phyloP scores from a whole-genome alignment of 768 basidiomycete species.

The Collybia mongolica region DNA sequence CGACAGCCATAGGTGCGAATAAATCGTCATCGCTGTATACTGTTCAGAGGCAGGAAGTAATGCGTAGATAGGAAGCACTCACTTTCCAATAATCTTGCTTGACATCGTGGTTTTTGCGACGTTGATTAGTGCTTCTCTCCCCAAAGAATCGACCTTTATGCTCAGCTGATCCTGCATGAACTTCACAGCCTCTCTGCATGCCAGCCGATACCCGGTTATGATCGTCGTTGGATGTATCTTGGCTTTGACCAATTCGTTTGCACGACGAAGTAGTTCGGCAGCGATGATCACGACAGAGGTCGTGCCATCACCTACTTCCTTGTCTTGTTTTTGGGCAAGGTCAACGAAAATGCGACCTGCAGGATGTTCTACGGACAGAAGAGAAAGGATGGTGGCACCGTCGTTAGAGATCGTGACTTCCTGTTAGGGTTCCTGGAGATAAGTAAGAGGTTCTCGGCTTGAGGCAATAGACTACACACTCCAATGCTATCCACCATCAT shows the following conservation, averaged over 20 bases:
- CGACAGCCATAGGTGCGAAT: slow-evolving; percentile 98
- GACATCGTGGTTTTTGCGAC: slow-evolving; percentile 98
- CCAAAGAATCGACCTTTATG: slow-evolving; percentile 91
- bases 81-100: slow-evolving; percentile 98
- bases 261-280: slow-evolving; percentile 93
- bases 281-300: slow-evolving; percentile 98
- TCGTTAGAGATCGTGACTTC: slow-evolving; percentile 99
- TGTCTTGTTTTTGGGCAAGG: slow-evolving; percentile 98
- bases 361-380: slow-evolving; percentile 93
- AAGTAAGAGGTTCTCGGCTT: slow-evolving; percentile 3
- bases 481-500: slow-evolving; percentile 99
- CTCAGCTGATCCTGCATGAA: slow-evolving; percentile 98
- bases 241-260: slow-evolving; percentile 96
- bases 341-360: slow-evolving; percentile 97
- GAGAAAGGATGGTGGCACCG: slow-evolving; percentile 96
- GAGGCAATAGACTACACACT: slow-evolving; percentile 46
- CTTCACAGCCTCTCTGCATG: slow-evolving; percentile 95
- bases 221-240: slow-evolving; percentile 99
- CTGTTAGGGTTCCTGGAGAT: slow-evolving; percentile 34
- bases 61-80: slow-evolving; percentile 29
- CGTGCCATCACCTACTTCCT: slow-evolving; percentile 98
- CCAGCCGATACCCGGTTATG: slow-evolving; percentile 96
- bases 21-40: slow-evolving; percentile 85
- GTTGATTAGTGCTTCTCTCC: slow-evolving; percentile 89
- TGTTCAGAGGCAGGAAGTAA: neutral